Base-by-base conservation (phyloP, 2,329 filamentous ascomycete species). In the Ascochyta pisi region DNA sequence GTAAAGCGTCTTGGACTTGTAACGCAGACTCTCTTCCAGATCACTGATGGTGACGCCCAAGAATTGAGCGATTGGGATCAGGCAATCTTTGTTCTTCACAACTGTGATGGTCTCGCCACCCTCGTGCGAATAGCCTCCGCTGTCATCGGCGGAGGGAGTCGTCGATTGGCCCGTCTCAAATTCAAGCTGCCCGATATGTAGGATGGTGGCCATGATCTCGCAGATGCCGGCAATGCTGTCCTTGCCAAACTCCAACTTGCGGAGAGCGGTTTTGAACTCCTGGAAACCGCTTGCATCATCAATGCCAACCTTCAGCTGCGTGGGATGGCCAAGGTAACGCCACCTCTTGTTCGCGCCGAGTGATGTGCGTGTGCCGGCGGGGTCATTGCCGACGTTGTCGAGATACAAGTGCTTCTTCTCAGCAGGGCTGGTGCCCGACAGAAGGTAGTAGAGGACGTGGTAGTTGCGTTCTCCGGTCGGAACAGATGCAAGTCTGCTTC, bases 141-240 rank as follows among this genome's bases (percentile, higher is more conserved):
- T 98, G 69, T 99, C 95, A 66, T 97, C 93, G 1, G 86, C 92
- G 1, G 86, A 86, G 0, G 86, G 88, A 2, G 88, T 88, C 0
- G 95, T 98, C 63, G 88, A 86, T 65, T 90, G 88, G 2, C 89
- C 89, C 0, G 86, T 92, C 72, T 90, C 87, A 65, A 99, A 99
- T 67, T 99, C 95, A 3, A 99, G 86, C 79, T 99, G 95, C 26
- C 95, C 95, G 64, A 99, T 93, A 74, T 99, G 95, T n/a, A 99
- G 83, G 64, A 99, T 97, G 66, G 87, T 89, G 29, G 95, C 95
- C 49, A 99, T 82, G 44, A 98, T 85, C 79, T 99, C 95, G 76
- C 95, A 99, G 52, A 99, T 93, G 74, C 97, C 94, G 35, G 95
- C 95, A 71, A 99, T 96, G 68, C 97, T 95, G 57, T 89, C 88